Base-by-base conservation (phyloP, 441 rosid species). In the Croton laevigatus region DNA sequence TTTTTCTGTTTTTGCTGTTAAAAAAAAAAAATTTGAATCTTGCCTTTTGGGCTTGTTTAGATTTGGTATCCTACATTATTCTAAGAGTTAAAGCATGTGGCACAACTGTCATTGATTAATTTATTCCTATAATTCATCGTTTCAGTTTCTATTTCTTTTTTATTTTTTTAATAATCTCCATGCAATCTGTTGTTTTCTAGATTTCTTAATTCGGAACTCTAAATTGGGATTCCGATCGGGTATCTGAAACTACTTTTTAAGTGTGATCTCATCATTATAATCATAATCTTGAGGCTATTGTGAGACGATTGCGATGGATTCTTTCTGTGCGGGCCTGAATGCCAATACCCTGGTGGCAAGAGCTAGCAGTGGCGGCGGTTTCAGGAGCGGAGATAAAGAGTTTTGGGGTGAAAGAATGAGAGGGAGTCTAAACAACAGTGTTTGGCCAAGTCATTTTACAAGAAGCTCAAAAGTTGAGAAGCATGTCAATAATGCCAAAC, bases 321-420 rank as follows among this genome's bases (percentile, higher is more conserved):
- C 89, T 63, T 78, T 84, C 72, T 79, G 80, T 69, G 79, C 79
- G 75, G 73, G 76, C 52, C 73, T 85, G 74, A 78, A 72, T 62
- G 69, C 84, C 74, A 87, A 72, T 59, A 65, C 78, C 59, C 74
- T 64, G 74, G 44, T 83, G 76, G 58, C 76, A 23, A 79, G 69
- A 66, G 52, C 71, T 60, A 70, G 76, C 52, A 73, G 71, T 59
- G 66, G 69, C 64, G 71, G 69, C 64, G 70, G 81, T 53, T 73
- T 71, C 52, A 80, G 53, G 67, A 75, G 59, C 66, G 82, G 80
- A 42, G 84, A 80, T 46, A 77, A 75, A 68, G 80, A 82, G 32
- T 84, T 93, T 75, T 81, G 59, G 80, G 95, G 92, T 19, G 89
- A 88, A 76, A 87, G 80, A 79, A 68, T 78, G 49, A 78, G 79